Percentiles rank a stretch among this genome's conserved stretches.
phyloP scores from a whole-genome alignment of 306 rosid species.

The Citrullus colocynthis region DNA sequence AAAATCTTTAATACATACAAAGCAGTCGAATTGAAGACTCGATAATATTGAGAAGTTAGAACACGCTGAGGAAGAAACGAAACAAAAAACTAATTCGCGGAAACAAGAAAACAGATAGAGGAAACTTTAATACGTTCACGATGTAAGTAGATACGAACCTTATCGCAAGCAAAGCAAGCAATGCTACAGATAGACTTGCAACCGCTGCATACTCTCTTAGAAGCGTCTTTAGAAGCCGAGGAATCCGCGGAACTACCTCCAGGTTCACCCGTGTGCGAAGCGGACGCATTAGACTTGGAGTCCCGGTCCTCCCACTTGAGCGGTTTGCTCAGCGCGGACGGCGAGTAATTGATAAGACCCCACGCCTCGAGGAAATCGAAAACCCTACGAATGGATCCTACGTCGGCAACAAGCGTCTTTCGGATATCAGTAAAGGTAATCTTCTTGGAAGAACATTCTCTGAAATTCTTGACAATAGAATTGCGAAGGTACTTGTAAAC shows the following conservation, averaged over 20 bases:
- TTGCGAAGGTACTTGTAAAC: conserved; percentile 76
- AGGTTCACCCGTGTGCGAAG: conserved; percentile 15
- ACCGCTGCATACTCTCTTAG: conserved; percentile 67
- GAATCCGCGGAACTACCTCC: conserved; percentile 20
- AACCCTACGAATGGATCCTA: conserved; percentile 69
- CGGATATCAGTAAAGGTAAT: conserved; percentile 81
- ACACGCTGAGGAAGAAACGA: background rate
- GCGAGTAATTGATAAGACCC: conserved; percentile 72
- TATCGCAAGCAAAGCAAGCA: conserved; percentile 89
- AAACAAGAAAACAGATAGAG: background rate
- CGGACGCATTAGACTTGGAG: conserved; percentile 16
- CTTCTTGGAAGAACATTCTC: conserved; percentile 50
- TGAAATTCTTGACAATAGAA: conserved; percentile 48
- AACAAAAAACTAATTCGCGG: background rate
- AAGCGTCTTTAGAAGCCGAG: conserved; percentile 19
- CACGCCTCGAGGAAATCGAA: conserved; percentile 82
- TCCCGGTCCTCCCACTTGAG: conserved; percentile 89
- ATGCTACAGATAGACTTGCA: conserved; percentile 71
- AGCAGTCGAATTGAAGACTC: background rate
- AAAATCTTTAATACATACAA: background rate
- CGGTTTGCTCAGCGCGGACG: conserved; percentile 42
- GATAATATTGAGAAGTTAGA: background rate
- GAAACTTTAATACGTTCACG: background rate
- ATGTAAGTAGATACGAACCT: conserved; percentile 28
- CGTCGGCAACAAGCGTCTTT: conserved; percentile 75